A percentile compares a stretch with the other conserved stretches of the same genome.
phyloP scores from a whole-genome alignment of 768 basidiomycete genomes.

The Daedalea quercina region DNA sequence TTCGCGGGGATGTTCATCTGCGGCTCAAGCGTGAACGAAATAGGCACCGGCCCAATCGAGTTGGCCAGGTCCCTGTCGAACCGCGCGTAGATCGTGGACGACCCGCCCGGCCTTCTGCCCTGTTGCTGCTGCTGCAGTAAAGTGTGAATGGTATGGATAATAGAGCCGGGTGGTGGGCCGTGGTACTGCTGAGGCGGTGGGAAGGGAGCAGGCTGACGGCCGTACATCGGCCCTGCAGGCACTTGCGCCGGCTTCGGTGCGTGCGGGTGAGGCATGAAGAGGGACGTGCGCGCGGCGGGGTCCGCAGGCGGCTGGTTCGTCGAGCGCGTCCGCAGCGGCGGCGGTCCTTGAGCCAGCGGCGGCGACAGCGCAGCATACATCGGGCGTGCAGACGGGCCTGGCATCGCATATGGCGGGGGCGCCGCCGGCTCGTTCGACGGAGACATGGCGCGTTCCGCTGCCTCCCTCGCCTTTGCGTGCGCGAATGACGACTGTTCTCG shows the following conservation, averaged over 20 bases:
- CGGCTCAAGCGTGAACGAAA: conserved; percentile 54
- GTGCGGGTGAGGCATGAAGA: conserved; percentile 50
- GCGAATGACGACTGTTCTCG: background rate
- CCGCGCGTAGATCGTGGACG: conserved; percentile 55
- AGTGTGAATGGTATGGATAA: conserved; percentile 16
- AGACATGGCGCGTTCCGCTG: background rate
- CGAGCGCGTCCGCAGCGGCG: conserved; percentile 2
- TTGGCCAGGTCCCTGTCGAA: conserved; percentile 43
- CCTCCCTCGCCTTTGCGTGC: background rate
- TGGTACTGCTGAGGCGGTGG: conserved; percentile 1
- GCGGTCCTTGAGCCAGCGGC: background rate
- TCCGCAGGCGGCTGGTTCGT: conserved; percentile 20
- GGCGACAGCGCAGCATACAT: conserved; percentile 8
- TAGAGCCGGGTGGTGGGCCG: conserved; percentile 22
- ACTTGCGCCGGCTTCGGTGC: conserved; percentile 38
- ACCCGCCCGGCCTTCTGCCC: background rate
- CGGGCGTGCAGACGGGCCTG: conserved; percentile 10
- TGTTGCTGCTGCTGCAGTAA: background rate
- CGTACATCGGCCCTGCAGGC: conserved; percentile 59
- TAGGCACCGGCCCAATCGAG: conserved; percentile 52
- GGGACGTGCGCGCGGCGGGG: conserved; percentile 27
- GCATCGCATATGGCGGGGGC: conserved; percentile 22
- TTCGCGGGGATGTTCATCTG: conserved; percentile 26
- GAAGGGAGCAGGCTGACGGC: conserved; percentile 24
- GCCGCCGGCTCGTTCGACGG: conserved; percentile 15